A percentile compares a stretch with the other conserved stretches of the same genome.
Evolutionary conservation across 352 stramenopile species (phyloP).

Genomic region (Pythium apleroticum): DNA sequence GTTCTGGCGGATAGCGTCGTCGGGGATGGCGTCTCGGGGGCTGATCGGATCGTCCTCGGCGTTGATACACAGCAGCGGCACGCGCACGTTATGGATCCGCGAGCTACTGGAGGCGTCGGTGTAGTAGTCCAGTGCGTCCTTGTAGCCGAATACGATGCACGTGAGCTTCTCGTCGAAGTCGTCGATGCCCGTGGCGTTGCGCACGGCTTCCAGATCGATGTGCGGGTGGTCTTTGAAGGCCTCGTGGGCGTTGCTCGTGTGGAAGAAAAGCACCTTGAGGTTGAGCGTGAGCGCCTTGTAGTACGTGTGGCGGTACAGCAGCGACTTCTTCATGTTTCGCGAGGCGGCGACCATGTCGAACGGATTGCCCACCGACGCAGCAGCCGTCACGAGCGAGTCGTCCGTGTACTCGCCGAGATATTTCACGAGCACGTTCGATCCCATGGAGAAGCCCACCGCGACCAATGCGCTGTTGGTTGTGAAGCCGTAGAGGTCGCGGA

Average conservation of each 20-base stretch:
- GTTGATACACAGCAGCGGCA: conserved; percentile 69
- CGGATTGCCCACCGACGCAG: conserved; percentile 71
- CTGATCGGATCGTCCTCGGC: conserved; percentile 66
- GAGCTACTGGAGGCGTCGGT: conserved; percentile 41
- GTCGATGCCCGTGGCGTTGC: conserved; percentile 38
- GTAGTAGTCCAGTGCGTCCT: conserved; percentile 61
- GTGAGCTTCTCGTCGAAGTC: conserved; percentile 74
- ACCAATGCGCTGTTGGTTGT: conserved; percentile 34
- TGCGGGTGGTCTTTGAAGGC: conserved; percentile 49
- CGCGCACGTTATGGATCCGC: conserved; percentile 35
- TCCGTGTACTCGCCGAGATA: conserved; percentile 63
- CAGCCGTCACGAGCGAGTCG: conserved; percentile 42
- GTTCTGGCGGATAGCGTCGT: conserved; percentile 43
- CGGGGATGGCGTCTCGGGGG: conserved; percentile 34
- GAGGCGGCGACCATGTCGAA: conserved; percentile 61
- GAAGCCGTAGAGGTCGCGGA: conserved; percentile 49
- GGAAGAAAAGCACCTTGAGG: conserved; percentile 57
- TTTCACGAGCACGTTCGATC: conserved; percentile 76
- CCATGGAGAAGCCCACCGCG: conserved; percentile 69
- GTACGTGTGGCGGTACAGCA: conserved; percentile 64
- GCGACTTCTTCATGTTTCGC: conserved; percentile 40
- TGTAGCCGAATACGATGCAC: conserved; percentile 57
- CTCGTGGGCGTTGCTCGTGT: conserved; percentile 64
- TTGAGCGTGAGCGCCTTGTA: conserved; percentile 48
- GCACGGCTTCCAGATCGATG: conserved; percentile 55